Base-by-base conservation (phyloP, 139 green algal genomes). In the Micractinium conductrix region DNA sequence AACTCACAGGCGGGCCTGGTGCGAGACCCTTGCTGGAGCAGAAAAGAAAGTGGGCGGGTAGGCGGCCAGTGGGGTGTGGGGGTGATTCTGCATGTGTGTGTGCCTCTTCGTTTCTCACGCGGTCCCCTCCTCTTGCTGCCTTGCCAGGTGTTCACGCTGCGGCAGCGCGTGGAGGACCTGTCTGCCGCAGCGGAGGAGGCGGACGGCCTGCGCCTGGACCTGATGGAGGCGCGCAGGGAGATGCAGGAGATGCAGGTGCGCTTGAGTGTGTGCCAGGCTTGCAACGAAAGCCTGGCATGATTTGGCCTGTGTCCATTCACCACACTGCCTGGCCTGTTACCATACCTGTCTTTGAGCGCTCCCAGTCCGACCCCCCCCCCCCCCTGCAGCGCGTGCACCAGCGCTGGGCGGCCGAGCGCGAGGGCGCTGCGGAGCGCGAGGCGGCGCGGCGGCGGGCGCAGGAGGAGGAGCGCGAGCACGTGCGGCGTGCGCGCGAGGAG, bases 111-210 rank as follows among this genome's bases (percentile, higher is more conserved):
- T 19, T 58, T 58, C 48, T 58, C 48, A 58, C 48, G 10, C 48
- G 12, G 16, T 70, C 14, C 44, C 28, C 71, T 6, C 30, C 71
- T 28, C 71, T 38, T 38, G 8, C 33, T 38, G 14, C 42, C 42
- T 16, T 33, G n/a, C 58, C 76, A 82, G 76, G 58, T 82, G 55
- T 82, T 82, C 72, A 58, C 42, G 26, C 58, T 82, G 55, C 62
- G 58, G 58, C 76, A 71, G 48, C 76, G 68, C 22, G 58, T 82
- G 38, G 8, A 73, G 58, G 76, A 82, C 37, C 38, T 82, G 53
- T 26, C 72, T 26, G 38, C 21, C 19, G 38, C 58, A 30, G 76
- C 76, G 6, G 76, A 82, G 5, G 55, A 82, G 37, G 76, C 62
- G 7, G 76, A 82, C 10, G 68, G 48, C 0, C 53, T 82, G 4